Evolutionary conservation across 2,329 filamentous ascomycete genomes (phyloP), one percentile per base, ranked within the genome.

Genomic region (Diaporthe citriasiana): DNA sequence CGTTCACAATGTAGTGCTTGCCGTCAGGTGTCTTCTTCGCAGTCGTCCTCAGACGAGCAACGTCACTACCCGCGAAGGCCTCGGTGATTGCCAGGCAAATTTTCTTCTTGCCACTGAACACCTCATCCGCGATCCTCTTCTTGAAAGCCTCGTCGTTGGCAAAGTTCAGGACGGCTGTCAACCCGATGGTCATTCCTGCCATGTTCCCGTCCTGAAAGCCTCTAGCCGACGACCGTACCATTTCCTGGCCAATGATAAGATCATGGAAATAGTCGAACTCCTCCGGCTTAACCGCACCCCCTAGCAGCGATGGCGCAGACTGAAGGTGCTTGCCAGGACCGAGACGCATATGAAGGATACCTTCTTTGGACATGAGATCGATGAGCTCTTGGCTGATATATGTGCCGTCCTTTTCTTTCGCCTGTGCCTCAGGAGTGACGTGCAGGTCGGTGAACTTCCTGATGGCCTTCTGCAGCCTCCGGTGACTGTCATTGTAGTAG

Each of bases 181-280:
- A 84, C 51, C 91, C 91, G 77, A 97, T 97, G 38, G 92, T 92
- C 93, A 97, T 95, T 70, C 95, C 94, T 2, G 94, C 93, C 89
- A 97, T 91, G 83, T 95, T 95, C 4, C 94, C 95, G 81, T 97
- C 95, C 82, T 94, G 92, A 84, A 97, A 97, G 1, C 94, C 95
- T 78, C 94, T 86, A 38, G 93, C 91, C 81, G 93, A 94, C 9
- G 90, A 86, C 42, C 95, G 88, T 1, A 89, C 87, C 77, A 94
- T 84, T 83, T 97, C 95, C 83, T 97, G 94, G 12, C 87, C 85
- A 70, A 93, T 86, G 77, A 97, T 90, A 81, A 97, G 82, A 81
- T 97, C 94, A 82, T 97, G 94, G 83, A 97, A 94, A 83, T 95
- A 95, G 82, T 97, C 94, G 78, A 95, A 97, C 76, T 95, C 92